Conservation (phyloP, 2,329 filamentous ascomycete genomes). For the Capronia americana region DNA sequence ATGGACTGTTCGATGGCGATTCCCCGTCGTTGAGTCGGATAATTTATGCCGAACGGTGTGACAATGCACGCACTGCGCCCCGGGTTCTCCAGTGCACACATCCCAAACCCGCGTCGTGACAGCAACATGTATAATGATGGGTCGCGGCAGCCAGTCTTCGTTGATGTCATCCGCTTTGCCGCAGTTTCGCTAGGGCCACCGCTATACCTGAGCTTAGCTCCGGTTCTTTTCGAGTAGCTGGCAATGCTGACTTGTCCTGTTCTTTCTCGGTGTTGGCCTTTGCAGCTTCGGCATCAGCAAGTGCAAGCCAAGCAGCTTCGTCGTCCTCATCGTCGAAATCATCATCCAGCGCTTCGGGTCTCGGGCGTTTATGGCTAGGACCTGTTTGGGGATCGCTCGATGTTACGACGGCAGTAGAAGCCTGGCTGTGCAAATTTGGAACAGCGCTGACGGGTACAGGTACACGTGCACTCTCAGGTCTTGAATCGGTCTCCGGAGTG, state of each 20-base stretch:
- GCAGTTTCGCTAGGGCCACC: constrained; percentile 63
- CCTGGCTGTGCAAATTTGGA: constrained; percentile 26
- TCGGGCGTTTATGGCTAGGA: constrained; percentile 32
- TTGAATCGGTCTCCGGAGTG: constrained; percentile 39
- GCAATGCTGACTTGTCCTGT: constrained; percentile 25
- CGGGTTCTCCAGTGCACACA: neutral
- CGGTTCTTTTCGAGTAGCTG: constrained; percentile 38
- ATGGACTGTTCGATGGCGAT: neutral
- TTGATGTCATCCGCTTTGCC: constrained; percentile 44
- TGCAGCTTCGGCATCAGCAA: constrained; percentile 34
- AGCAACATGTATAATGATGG: neutral
- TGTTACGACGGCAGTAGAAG: constrained; percentile 10
- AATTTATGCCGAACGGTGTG: neutral
- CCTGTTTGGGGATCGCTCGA: constrained; percentile 22
- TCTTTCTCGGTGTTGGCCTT: constrained; percentile 18
- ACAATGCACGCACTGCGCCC: neutral
- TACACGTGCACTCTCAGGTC: constrained; percentile 39
- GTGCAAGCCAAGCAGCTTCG: constrained; percentile 52
- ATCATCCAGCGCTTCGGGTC: constrained; percentile 34
- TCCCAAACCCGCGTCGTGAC: neutral
- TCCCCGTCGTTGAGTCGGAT: neutral
- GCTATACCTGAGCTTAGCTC: constrained; percentile 64
- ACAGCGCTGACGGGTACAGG: constrained; percentile 43
- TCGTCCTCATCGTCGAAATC: constrained; percentile 53
- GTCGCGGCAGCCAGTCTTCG: neutral